Evolutionary conservation across 116 monocot species (phyloP).

Genomic region (Iris pallida): DNA sequence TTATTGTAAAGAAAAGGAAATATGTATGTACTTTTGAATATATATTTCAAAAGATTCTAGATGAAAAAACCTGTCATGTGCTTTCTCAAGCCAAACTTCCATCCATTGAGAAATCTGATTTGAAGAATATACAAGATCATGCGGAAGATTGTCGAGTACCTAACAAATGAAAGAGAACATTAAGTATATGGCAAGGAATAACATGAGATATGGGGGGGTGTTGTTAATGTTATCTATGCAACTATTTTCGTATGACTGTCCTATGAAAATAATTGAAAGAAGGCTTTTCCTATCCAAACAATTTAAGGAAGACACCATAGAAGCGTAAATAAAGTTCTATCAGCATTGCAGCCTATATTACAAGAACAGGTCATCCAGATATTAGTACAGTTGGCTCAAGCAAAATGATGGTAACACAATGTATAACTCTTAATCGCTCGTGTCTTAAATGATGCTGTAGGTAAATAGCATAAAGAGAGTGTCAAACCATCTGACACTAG

Average conservation of each 20-base stretch:
- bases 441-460: too few species aligned
- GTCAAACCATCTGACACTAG: too few species aligned
- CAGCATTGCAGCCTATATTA: background rate
- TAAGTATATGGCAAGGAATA: background rate
- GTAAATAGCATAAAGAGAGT: too few species aligned
- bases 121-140: slow-evolving; percentile 81
- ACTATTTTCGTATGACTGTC: too few species aligned
- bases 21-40: background rate
- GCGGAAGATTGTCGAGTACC: slow-evolving; percentile 99
- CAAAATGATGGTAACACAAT: background rate
- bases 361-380: background rate
- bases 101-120: slow-evolving; percentile 81
- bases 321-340: background rate
- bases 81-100: slow-evolving; percentile 91
- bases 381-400: background rate
- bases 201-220: too few species aligned
- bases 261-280: too few species aligned
- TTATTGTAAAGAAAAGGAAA: background rate
- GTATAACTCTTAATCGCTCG: background rate
- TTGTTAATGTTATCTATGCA: background rate
- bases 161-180: slow-evolving; percentile 14
- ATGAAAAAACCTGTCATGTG: slow-evolving; percentile 53
- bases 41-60: background rate
- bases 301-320: background rate
- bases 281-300: too few species aligned